Base-by-base conservation (phyloP, 208 protist genomes). In the Trypanosoma scelopori region DNA sequence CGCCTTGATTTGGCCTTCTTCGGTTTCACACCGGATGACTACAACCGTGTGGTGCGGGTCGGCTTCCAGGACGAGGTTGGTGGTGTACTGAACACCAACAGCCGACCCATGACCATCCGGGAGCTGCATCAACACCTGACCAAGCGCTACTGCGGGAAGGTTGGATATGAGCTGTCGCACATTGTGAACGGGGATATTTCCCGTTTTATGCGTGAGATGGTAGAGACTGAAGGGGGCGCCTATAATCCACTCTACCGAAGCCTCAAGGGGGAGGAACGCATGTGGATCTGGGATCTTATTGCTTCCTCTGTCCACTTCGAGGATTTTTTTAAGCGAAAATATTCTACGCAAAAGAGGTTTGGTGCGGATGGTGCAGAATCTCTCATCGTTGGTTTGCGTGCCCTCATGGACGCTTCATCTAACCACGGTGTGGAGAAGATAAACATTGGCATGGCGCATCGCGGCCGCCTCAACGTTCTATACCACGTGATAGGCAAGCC, bases 381-480 rank as follows among this genome's bases (percentile, higher is more conserved):
- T 22, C 71, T 98, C 48, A 98, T 99, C 62, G 85, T 98, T 27
- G 97, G 97, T 30, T 91, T 99, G 59, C 96, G 95, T 60, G 71
- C 85, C 6, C 70, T 99, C 49, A 89, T 99, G 48, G 92, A 98
- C 68, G 62, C 66, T 37, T 84, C 91, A 12, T 76, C 89, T 5
- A 61, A 85, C 20, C 73, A 87, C 32, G 98, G 98, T 52, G 87
- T 98, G 0, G 82, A 97, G 55, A 79, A 84, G 23, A 82, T 99
- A 43, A 98, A 99, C 49, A 80, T 99, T 0, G 98, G 98, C 71
- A 99, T 99, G 98, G 95, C 98, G 25, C 98, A 99, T 75, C 93
- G 98, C 60, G 98, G 97, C 32, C 87, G 97, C 52, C 91, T 99
- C 11, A 98, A 99, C 70, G 95, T 99, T 16, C 86, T 99, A 7